Evolutionary conservation across 192 early-diverging fungal genomes (phyloP), one percentile per base, ranked within the genome.

Genomic region (Chytriomyces confervae): DNA sequence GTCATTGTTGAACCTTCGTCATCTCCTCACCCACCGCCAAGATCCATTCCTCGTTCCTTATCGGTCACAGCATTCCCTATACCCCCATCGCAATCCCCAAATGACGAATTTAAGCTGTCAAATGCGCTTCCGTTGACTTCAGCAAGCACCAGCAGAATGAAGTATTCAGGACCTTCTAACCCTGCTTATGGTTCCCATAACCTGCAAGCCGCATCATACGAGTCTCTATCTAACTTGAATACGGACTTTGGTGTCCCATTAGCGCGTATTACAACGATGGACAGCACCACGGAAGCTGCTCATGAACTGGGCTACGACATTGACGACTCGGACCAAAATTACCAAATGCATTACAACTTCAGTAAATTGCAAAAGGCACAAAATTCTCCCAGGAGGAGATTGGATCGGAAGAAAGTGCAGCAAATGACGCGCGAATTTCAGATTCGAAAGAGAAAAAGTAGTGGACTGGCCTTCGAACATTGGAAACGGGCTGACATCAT

Each of bases 231-330:
- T 2, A 57, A n/a, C 53, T 57, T 36, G 43, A 69, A 69, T 72
- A 23, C 20, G 20, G 76, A 77, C 45, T 7, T 77, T 23, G 76
- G 66, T 13, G 36, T 77, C n/a, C 66, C 76, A 3, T 53, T 77
- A 6, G 8, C 16, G 8, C 66, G 76, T 29, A 77, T 67, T 13
- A 57, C 57, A 7, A 69, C 76, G 16, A 48, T 77, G 13, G 76
- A 77, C 45, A 61, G 51, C 44, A 77, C 76, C 24, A 68, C 67
- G 0, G 76, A 68, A 70, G 76, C 76, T 8, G 76, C 76, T 5
- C 11, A 43, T 9, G 57, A 68, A 44, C 76, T 77, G 16, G 76
- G 76, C 4, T 77, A 77, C 60, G 62, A 7, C 1, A 53, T 76
- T 2, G 74, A 66, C 20, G 18, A 69, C 27, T 27, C 11, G 11